Conservation (phyloP, 73 alveolate species). For the Stentor roeselii region DNA sequence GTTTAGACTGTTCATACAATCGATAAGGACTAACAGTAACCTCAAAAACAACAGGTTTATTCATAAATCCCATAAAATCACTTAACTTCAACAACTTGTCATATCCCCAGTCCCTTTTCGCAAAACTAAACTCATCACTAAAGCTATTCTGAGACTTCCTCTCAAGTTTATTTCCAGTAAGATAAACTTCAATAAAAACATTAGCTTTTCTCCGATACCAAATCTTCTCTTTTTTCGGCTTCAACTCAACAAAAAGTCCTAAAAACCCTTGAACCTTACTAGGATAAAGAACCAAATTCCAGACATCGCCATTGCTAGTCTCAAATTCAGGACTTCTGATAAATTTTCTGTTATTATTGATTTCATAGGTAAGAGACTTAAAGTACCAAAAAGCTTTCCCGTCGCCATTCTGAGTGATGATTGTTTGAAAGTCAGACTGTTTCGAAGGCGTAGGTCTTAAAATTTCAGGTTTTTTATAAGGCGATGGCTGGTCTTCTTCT, state of each 20-base stretch:
- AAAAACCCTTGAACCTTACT: background rate
- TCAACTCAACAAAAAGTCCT: background rate
- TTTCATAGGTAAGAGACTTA: background rate
- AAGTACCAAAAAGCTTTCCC: background rate
- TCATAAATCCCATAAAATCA: background rate
- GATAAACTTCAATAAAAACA: background rate
- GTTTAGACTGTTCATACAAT: background rate
- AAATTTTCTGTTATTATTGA: background rate
- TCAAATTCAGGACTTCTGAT: background rate
- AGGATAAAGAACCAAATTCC: background rate
- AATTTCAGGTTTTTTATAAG: background rate
- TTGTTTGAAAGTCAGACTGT: background rate
- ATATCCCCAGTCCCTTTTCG: slow-evolving; percentile 26
- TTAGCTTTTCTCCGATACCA: background rate
- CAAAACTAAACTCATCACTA: background rate
- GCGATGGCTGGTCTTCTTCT: background rate
- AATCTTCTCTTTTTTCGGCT: background rate
- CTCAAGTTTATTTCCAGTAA: background rate
- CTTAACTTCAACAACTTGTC: background rate
- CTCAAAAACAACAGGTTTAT: background rate
- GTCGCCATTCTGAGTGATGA: background rate
- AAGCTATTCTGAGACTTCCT: background rate
- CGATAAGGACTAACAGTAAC: background rate
- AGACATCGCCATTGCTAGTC: background rate
- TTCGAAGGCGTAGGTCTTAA: background rate